Evolutionary conservation across 139 green algal genomes (phyloP).

Genomic region (Haematococcus lacustris): DNA sequence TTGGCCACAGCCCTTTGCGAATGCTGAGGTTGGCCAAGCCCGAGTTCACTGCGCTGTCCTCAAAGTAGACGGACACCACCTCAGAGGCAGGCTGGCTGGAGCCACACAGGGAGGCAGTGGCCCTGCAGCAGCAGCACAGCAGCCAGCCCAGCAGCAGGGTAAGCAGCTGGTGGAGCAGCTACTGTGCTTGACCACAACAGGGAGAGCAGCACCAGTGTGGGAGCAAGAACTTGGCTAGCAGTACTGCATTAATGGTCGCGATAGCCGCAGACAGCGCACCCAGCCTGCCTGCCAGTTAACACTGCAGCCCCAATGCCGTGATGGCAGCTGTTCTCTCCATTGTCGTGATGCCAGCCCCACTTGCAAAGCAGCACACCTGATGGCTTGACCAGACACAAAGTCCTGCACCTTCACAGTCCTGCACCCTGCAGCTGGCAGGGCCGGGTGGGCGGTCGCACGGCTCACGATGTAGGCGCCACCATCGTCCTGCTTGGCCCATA

Average conservation of each 20-base stretch:
- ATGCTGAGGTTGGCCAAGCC: slow-evolving; percentile 65
- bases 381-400: slow-evolving; percentile 39
- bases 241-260: too few relatives aligned
- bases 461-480: slow-evolving; percentile 50
- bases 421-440: slow-evolving; percentile 14
- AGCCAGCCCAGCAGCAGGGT: too few relatives aligned
- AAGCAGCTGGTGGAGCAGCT: too few relatives aligned
- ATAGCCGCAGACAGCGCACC: too few relatives aligned
- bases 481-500: slow-evolving; percentile 33
- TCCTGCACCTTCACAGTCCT: slow-evolving; percentile 46
- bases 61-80: slow-evolving; percentile 63
- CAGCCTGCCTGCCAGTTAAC: too few relatives aligned
- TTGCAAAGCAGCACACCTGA: slow-evolving; percentile 39
- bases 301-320: too few relatives aligned
- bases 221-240: too few relatives aligned
- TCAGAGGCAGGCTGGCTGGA: slow-evolving; percentile 32
- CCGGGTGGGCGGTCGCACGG: slow-evolving; percentile 6
- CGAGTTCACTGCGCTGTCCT: slow-evolving; percentile 50
- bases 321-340: too few relatives aligned
- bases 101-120: background rate
- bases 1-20: slow-evolving; percentile 62
- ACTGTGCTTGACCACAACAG: too few relatives aligned
- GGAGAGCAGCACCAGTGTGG: too few relatives aligned
- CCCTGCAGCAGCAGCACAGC: background rate
- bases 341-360: too few relatives aligned